Percentiles rank a stretch among this genome's conserved stretches.
Conservation (phyloP, 805 yeast species). For the Kregervanrija delftensis region DNA sequence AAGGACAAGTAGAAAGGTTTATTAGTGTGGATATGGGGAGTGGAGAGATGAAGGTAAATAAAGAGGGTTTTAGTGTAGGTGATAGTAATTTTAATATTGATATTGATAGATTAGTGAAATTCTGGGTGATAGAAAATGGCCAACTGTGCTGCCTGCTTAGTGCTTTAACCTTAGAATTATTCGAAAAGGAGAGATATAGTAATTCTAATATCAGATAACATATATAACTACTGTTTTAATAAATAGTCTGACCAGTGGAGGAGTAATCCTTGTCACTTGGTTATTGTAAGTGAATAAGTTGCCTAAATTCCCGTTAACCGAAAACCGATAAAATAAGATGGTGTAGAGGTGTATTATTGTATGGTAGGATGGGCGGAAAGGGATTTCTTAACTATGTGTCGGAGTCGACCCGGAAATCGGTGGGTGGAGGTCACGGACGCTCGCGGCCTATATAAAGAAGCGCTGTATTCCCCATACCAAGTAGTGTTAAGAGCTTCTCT, state of each 20-base stretch:
- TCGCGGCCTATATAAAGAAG: no score
- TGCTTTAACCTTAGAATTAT: slow-evolving; percentile 62
- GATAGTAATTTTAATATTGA: slow-evolving; percentile 15
- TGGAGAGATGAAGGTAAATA: slow-evolving; percentile 30
- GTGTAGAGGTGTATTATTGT: neutral
- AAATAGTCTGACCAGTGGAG: no score
- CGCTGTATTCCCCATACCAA: no score
- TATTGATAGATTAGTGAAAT: slow-evolving; percentile 47
- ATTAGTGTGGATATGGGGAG: slow-evolving; percentile 17
- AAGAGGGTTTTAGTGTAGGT: slow-evolving; percentile 53
- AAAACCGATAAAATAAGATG: no score
- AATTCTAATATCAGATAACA: no score
- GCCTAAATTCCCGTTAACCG: no score
- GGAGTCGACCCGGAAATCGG: slow-evolving; percentile 1
- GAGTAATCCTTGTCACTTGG: no score
- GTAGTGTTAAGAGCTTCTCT: neutral
- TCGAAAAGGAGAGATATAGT: slow-evolving; percentile 29
- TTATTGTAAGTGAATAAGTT: no score
- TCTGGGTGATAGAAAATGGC: slow-evolving; percentile 62
- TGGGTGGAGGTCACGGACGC: no score
- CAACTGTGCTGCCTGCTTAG: slow-evolving; percentile 76
- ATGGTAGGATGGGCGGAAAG: neutral
- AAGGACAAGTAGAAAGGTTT: slow-evolving; percentile 7
- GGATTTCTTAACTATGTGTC: neutral
- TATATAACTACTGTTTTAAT: no score